phyloP scores from a whole-genome alignment of 495 filamentous ascomycete genomes.

The Aspergillus asperescens region DNA sequence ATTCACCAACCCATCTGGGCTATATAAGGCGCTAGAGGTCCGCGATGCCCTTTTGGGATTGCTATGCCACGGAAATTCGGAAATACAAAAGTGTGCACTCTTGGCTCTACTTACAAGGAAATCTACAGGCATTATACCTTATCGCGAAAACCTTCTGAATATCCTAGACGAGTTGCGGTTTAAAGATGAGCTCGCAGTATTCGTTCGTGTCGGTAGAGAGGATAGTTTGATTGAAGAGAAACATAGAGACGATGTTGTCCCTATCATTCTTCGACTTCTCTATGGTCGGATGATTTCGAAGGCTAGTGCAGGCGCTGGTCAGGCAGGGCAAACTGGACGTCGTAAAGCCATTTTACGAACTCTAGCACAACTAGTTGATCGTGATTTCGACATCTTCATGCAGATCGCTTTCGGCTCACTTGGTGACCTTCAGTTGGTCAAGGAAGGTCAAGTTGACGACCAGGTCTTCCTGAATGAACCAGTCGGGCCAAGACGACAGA shows the following conservation, averaged over 20 bases:
- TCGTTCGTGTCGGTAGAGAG: constrained; percentile 65
- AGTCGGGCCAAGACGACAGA: constrained; percentile 66
- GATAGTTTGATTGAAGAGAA: constrained; percentile 69
- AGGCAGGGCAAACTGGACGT: constrained; percentile 56
- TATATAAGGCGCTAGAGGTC: constrained; percentile 74
- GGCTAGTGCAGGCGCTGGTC: constrained; percentile 52
- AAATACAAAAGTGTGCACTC: constrained; percentile 78
- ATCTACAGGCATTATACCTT: constrained; percentile 62
- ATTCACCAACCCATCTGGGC: constrained; percentile 76
- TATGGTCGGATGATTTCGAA: constrained; percentile 86
- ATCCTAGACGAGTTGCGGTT: constrained; percentile 88
- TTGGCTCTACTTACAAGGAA: constrained; percentile 91
- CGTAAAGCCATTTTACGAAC: constrained; percentile 61
- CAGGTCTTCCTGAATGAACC: constrained; percentile 47
- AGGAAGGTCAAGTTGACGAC: constrained; percentile 47
- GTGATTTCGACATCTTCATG: constrained; percentile 72
- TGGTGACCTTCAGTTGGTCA: constrained; percentile 48
- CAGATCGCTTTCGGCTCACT: constrained; percentile 74
- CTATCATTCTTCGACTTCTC: constrained; percentile 78
- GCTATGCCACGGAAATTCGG: constrained; percentile 78
- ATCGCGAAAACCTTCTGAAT: constrained; percentile 81
- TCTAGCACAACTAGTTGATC: constrained; percentile 53
- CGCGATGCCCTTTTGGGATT: constrained; percentile 66
- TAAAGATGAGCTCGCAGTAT: constrained; percentile 81
- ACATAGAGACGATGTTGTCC: constrained; percentile 67